These are phyloP conservation scores for Nigrospora sphaerica DNA, from an alignment of 2,329 filamentous ascomycete species.

Conservation along the genomic window DNA sequence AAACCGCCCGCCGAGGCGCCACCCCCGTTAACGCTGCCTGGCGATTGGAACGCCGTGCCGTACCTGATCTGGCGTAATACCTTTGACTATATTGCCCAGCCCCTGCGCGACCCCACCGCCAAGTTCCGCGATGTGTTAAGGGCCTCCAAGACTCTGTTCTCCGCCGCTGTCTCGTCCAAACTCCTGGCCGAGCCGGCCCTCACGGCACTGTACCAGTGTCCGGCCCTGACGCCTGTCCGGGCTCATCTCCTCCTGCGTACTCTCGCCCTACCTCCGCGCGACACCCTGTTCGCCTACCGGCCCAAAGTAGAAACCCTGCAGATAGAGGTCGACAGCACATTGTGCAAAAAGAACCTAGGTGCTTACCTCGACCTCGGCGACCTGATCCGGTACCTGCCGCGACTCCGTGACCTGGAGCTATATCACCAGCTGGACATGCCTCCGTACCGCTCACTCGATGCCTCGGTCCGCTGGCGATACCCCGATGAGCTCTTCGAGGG, in stretches of 20 bases:
- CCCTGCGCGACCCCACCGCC: conserved; percentile 37
- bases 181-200: conserved; percentile 66
- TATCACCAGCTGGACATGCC: conserved; percentile 63
- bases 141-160: conserved; percentile 43
- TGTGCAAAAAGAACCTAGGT: conserved; percentile 12
- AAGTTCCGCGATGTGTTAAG: conserved; percentile 33
- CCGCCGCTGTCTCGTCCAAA: conserved; percentile 54
- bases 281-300: conserved; percentile 55
- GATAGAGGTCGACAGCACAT: conserved; percentile 52
- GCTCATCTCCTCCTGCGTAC: conserved; percentile 32
- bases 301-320: conserved; percentile 64
- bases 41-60: conserved; percentile 5
- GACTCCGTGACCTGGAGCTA: conserved; percentile 63
- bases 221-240: conserved; percentile 47
- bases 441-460: conserved; percentile 54
- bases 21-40: background rate
- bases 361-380: conserved; percentile 41
- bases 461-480: conserved; percentile 62
- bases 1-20: too few relatives aligned
- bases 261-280: conserved; percentile 28
- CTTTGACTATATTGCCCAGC: conserved; percentile 59
- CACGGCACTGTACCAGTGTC: conserved; percentile 63
- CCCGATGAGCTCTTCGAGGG: conserved; percentile 57
- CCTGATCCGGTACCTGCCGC: conserved; percentile 58
- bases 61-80: conserved; percentile 24